Base-by-base conservation (phyloP, 1,284 basidiomycete species). In the Moesziomyces sp. region DNA sequence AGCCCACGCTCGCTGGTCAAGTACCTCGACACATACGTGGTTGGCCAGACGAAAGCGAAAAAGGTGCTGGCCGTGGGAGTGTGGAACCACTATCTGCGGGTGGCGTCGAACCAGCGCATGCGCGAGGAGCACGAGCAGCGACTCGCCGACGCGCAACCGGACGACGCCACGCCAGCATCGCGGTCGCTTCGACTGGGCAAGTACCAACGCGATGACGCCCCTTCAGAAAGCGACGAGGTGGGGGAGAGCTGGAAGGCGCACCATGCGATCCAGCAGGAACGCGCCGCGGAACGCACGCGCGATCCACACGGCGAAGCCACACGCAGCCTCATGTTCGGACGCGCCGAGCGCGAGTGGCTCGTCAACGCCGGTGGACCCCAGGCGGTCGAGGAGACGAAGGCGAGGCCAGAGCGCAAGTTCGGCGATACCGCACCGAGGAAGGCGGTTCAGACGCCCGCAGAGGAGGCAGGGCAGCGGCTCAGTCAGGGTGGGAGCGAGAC, bases 21-120 rank as follows among this genome's bases (percentile, higher is more conserved):
- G 80, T 93, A 93, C 84, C 88, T 97, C 30, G 91, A 93, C 76
- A 89, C 92, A 79, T 96, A 91, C 81, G 90, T 97, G n/a, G 89
- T 97, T 14, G 94, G 95, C 2, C 95, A 97, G 83, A 91, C 93
- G 70, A 88, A 88, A 68, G 94, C 95, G 3, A 97, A 97, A 88
- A 93, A 94, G 83, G 91, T 93, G 11, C 88, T 97, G 19, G 93
- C 93, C 34, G 95, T 94, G 45, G 92, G 92, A 2, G 59, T 66
- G 5, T 65, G 50, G 52, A 70, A 64, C 24, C 57, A 65, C 58
- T 69, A 72, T 45, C 52, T 71, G 11, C 57, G 75, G 35, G 54
- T 74, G 14, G 53, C 58, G 11, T 44, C 45, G 58, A 57, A 78
- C 46, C 51, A 64, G 50, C 46, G 61, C 9, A 62, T 66, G 62